Evolutionary conservation across 2,329 filamentous ascomycete genomes (phyloP).

Genomic region (Macrophomina tecta): DNA sequence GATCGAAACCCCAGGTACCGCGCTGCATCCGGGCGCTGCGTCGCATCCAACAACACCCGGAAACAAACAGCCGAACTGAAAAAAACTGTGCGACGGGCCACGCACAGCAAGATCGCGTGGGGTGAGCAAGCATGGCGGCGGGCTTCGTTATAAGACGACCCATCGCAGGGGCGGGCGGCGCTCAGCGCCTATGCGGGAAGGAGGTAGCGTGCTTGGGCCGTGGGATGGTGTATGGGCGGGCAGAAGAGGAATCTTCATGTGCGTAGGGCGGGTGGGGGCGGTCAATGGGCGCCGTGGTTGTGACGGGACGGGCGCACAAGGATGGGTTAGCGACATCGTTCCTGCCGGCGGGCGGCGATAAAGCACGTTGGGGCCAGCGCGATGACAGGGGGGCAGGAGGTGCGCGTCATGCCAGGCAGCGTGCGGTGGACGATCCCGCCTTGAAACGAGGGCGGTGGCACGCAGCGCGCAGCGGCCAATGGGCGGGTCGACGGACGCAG

Average conservation of each 20-base stretch:
- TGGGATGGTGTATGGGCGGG: not conserved
- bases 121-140: not conserved
- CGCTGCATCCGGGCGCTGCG: not conserved
- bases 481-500: slow-evolving; percentile 10
- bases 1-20: slow-evolving; percentile 12
- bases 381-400: slow-evolving; percentile 16
- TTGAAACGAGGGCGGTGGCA: slow-evolving; percentile 26
- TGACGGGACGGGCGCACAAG: slow-evolving; percentile 25
- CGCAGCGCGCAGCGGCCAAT: slow-evolving; percentile 18
- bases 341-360: slow-evolving; percentile 24
- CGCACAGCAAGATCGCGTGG: too few species aligned
- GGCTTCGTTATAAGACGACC: not conserved
- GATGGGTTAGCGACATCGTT: slow-evolving; percentile 8
- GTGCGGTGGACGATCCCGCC: slow-evolving; percentile 22
- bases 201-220: slow-evolving; percentile 17
- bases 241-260: slow-evolving; percentile 18
- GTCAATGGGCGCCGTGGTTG: slow-evolving; percentile 18
- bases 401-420: slow-evolving; percentile 21
- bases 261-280: slow-evolving; percentile 23
- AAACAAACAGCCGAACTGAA: not conserved
- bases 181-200: slow-evolving; percentile 6
- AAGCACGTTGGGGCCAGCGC: slow-evolving; percentile 20
- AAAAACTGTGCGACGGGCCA: too few species aligned
- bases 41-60: too few species aligned
- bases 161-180: not conserved